These are phyloP conservation scores for Neckera pumila DNA, from an alignment of 225 moss, liverwort and hornwort species.

Conservation along the genomic window DNA sequence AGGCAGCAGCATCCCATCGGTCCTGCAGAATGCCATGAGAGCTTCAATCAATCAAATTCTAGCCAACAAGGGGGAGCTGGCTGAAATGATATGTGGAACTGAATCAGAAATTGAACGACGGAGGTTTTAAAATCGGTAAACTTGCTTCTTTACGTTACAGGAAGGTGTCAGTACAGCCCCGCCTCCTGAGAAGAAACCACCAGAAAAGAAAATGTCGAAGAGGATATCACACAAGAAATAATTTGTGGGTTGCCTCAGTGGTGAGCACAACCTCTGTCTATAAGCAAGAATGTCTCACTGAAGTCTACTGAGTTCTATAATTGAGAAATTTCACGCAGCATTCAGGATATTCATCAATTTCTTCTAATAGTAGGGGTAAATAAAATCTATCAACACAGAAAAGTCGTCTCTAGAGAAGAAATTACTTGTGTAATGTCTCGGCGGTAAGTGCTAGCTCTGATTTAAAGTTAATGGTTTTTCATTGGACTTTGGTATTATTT, in stretches of 20 bases:
- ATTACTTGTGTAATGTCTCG: neutral
- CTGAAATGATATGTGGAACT: neutral
- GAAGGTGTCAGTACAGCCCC: neutral
- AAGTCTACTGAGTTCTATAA: neutral
- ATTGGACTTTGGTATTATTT: neutral
- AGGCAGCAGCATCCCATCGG: neutral
- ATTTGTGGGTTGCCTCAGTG: neutral
- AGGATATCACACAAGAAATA: slow-evolving; percentile 15
- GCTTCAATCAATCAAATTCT: neutral
- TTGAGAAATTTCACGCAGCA: neutral
- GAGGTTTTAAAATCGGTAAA: neutral
- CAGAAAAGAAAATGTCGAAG: slow-evolving; percentile 17
- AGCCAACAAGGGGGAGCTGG: neutral
- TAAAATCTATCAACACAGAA: neutral
- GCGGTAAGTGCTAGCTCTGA: neutral
- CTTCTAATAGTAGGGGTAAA: neutral
- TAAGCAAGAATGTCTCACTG: neutral
- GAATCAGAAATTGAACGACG: neutral
- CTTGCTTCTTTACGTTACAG: neutral
- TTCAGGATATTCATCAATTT: neutral
- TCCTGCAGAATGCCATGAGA: neutral
- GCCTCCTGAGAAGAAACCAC: neutral
- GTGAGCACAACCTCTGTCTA: neutral
- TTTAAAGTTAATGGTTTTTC: neutral
- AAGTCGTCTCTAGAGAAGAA: neutral